These are phyloP conservation scores for Camillea tinctor DNA, from an alignment of 2,329 filamentous ascomycete genomes.

Conservation along the genomic window DNA sequence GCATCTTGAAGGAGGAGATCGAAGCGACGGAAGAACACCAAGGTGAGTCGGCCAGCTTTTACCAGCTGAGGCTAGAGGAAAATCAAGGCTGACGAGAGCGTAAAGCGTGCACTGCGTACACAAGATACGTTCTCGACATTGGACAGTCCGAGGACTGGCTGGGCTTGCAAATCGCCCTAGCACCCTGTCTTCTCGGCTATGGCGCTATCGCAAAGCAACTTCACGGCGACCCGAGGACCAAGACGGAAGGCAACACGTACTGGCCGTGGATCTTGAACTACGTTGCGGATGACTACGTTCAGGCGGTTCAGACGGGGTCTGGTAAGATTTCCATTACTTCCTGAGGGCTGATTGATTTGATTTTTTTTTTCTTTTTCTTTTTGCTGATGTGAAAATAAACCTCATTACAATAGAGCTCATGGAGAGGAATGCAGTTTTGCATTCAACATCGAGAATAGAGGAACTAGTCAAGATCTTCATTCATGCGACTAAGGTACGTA, in stretches of 20 bases:
- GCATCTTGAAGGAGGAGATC: conserved; percentile 71
- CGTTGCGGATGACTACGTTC: conserved; percentile 72
- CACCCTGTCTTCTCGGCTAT: conserved; percentile 90
- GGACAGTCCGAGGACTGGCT: conserved; percentile 87
- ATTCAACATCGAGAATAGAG: conserved; percentile 74
- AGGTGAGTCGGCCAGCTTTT: conserved; percentile 44
- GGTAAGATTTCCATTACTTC: too few relatives aligned
- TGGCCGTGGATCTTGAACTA: conserved; percentile 94
- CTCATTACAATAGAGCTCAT: conserved; percentile 60
- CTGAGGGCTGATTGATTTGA: too few relatives aligned
- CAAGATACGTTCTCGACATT: conserved; percentile 81
- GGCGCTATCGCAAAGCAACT: conserved; percentile 74
- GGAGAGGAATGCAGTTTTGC: conserved; percentile 70
- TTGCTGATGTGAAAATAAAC: not conserved
- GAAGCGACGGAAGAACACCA: conserved; percentile 71
- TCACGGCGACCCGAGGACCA: conserved; percentile 59
- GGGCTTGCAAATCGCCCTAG: conserved; percentile 78
- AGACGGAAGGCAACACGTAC: conserved; percentile 68
- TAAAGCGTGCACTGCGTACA: conserved; percentile 63
- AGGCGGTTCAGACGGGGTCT: conserved; percentile 68
- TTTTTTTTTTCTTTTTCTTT: not conserved
- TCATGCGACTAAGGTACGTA: conserved; percentile 74
- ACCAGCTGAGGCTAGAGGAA: not conserved
- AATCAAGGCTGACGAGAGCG: conserved; percentile 1
- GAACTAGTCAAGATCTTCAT: conserved; percentile 83